phyloP scores from a whole-genome alignment of 2,329 filamentous ascomycete genomes.

The Cyphellophora attinorum region DNA sequence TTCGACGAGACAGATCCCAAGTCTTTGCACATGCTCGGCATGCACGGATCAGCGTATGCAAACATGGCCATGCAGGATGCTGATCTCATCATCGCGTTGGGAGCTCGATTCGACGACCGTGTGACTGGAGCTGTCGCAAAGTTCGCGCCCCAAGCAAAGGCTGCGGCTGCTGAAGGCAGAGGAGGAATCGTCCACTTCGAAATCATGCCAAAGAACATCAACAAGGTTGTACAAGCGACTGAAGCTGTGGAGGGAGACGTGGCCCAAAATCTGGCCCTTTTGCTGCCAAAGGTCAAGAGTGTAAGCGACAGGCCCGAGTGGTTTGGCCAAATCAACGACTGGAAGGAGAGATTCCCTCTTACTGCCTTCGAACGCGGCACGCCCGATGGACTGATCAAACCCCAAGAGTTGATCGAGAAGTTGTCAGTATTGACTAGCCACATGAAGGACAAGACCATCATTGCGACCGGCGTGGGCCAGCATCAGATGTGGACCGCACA shows the following conservation, averaged over 20 bases:
- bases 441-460: constrained; percentile 75
- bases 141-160: constrained; percentile 81
- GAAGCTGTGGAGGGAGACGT: constrained; percentile 94
- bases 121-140: constrained; percentile 73
- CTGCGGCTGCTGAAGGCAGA: constrained; percentile 71
- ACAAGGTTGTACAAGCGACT: constrained; percentile 95
- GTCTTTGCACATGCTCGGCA: constrained; percentile 94
- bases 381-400: constrained; percentile 75
- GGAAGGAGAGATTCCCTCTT: constrained; percentile 88
- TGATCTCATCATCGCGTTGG: constrained; percentile 89
- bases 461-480: constrained; percentile 89
- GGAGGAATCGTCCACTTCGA: constrained; percentile 97
- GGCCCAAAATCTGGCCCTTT: constrained; percentile 61
- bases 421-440: constrained; percentile 73
- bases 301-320: constrained; percentile 66
- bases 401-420: constrained; percentile 83
- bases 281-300: constrained; percentile 62
- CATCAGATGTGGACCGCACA: constrained; percentile 99
- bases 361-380: constrained; percentile 70
- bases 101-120: constrained; percentile 91
- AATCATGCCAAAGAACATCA: constrained; percentile 99
- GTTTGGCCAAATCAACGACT: constrained; percentile 80
- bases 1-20: constrained; percentile 92
- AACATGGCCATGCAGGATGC: constrained; percentile 98
- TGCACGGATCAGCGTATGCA: constrained; percentile 95